Percentiles rank a stretch among this genome's conserved stretches.
phyloP scores from a whole-genome alignment of 2,329 filamentous ascomycete species.

The Rutstroemia sp. region DNA sequence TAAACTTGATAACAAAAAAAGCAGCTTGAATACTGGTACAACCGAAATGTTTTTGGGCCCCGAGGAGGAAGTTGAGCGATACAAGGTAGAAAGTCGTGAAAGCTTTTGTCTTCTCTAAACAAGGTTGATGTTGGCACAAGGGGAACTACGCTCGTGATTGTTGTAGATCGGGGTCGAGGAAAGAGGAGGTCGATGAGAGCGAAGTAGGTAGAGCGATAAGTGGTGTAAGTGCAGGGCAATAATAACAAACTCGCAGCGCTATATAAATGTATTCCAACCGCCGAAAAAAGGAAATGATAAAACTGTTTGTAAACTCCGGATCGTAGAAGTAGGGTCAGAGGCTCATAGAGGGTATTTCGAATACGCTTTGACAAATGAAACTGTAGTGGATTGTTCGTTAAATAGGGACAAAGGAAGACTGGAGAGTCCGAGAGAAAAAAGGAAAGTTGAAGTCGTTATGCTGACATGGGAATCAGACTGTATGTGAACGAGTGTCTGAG shows the following conservation, averaged over 20 bases:
- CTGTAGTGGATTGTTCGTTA: slow-evolving; percentile 36
- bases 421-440: slow-evolving; percentile 29
- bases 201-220: slow-evolving; percentile 8
- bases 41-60: slow-evolving; percentile 26
- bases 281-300: slow-evolving; percentile 23
- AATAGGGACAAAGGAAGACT: slow-evolving; percentile 23
- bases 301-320: slow-evolving; percentile 29
- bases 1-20: slow-evolving; percentile 12
- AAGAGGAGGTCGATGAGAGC: slow-evolving; percentile 18
- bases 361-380: slow-evolving; percentile 41
- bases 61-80: slow-evolving; percentile 16
- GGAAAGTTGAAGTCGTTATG: slow-evolving; percentile 31
- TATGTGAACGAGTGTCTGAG: slow-evolving; percentile 26
- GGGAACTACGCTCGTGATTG: slow-evolving; percentile 24
- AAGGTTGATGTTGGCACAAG: slow-evolving; percentile 27
- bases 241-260: slow-evolving; percentile 31
- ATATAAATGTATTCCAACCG: slow-evolving; percentile 30
- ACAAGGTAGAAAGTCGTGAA: slow-evolving; percentile 24
- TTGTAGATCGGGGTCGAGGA: slow-evolving; percentile 12
- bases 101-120: slow-evolving; percentile 32
- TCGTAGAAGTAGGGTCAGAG: slow-evolving; percentile 33
- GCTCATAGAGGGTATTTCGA: slow-evolving; percentile 36
- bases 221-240: slow-evolving; percentile 15
- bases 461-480: slow-evolving; percentile 28
- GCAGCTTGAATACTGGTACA: slow-evolving; percentile 27